A percentile compares a stretch with the other conserved stretches of the same genome.
Conservation (phyloP, 1,284 basidiomycete genomes). For the Peniophora sp. region DNA sequence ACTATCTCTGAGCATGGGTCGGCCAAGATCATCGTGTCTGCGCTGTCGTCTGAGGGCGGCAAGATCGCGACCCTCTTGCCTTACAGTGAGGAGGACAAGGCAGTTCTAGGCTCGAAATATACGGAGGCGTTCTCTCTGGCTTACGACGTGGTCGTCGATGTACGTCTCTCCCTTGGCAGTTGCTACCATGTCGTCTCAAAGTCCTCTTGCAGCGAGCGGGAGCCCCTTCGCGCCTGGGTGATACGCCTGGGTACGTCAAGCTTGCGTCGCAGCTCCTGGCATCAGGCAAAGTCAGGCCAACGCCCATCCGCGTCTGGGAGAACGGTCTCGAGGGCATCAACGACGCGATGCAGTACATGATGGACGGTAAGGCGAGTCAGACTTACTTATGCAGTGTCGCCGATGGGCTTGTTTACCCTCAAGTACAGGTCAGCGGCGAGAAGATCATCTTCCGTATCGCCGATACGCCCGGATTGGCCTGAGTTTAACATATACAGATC, state of each 20-base stretch:
- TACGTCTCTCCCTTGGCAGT: not conserved
- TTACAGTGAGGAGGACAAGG: not conserved
- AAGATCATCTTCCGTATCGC: conserved; percentile 9
- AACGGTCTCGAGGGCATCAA: conserved; percentile 10
- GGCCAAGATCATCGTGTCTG: conserved; percentile 2
- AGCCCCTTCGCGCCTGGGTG: not conserved
- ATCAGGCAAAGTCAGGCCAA: conserved; percentile 12
- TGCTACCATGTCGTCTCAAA: too few species aligned
- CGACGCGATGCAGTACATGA: conserved; percentile 9
- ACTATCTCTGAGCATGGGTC: conserved; percentile 1
- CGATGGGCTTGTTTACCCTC: not conserved
- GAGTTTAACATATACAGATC: too few species aligned
- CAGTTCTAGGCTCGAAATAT: not conserved
- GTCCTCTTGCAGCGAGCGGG: too few species aligned
- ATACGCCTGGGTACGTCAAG: conserved; percentile 1
- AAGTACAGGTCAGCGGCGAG: conserved; percentile 5
- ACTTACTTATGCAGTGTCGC: not conserved
- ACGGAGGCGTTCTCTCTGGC: not conserved
- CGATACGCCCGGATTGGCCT: conserved; percentile 2
- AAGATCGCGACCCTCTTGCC: conserved; percentile 2
- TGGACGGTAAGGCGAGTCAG: conserved; percentile 5
- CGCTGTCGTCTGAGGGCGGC: conserved; percentile 6
- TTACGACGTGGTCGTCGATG: conserved; percentile 4
- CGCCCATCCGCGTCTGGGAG: conserved; percentile 12
- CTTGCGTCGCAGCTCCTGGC: conserved; percentile 12